These are phyloP conservation scores for Beauveria sp. DNA, from an alignment of 2,329 filamentous ascomycete species.

Conservation along the genomic window DNA sequence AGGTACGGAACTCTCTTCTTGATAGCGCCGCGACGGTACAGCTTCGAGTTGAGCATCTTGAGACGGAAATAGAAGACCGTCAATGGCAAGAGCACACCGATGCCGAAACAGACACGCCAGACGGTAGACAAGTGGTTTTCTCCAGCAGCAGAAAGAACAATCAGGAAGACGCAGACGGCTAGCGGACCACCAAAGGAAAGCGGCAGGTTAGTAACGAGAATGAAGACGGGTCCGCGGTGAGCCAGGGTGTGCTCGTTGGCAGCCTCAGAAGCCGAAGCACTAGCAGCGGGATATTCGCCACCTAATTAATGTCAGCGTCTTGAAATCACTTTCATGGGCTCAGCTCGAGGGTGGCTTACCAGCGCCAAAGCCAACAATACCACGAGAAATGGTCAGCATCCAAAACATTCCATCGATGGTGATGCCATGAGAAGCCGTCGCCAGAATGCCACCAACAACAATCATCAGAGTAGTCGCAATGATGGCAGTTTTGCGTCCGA, in stretches of 20 bases:
- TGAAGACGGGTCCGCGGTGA: slow-evolving; percentile 34
- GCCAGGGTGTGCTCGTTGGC: slow-evolving; percentile 36
- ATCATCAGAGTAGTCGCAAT: slow-evolving; percentile 39
- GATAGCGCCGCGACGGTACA: slow-evolving; percentile 45
- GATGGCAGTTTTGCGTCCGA: slow-evolving; percentile 40
- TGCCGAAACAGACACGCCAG: slow-evolving; percentile 42
- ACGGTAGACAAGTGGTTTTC: slow-evolving; percentile 30
- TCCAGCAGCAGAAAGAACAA: slow-evolving; percentile 32
- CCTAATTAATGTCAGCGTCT: slow-evolving; percentile 8
- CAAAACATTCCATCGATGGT: slow-evolving; percentile 43
- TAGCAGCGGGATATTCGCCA: slow-evolving; percentile 40
- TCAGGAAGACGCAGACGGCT: slow-evolving; percentile 38
- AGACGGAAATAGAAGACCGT: slow-evolving; percentile 50
- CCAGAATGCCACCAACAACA: slow-evolving; percentile 38
- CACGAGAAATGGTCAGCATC: slow-evolving; percentile 43
- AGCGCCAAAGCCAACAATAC: slow-evolving; percentile 40
- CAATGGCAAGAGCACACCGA: slow-evolving; percentile 41
- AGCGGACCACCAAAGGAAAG: slow-evolving; percentile 26
- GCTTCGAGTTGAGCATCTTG: slow-evolving; percentile 43
- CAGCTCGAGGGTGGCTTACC: slow-evolving; percentile 3
- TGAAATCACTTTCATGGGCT: not conserved
- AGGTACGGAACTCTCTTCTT: slow-evolving; percentile 42
- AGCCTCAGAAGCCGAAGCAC: slow-evolving; percentile 37
- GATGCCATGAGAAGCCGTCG: slow-evolving; percentile 36
- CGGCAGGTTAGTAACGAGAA: slow-evolving; percentile 36